phyloP scores from a whole-genome alignment of 1,139 yeast genomes.

The Taiozyma sp. region DNA sequence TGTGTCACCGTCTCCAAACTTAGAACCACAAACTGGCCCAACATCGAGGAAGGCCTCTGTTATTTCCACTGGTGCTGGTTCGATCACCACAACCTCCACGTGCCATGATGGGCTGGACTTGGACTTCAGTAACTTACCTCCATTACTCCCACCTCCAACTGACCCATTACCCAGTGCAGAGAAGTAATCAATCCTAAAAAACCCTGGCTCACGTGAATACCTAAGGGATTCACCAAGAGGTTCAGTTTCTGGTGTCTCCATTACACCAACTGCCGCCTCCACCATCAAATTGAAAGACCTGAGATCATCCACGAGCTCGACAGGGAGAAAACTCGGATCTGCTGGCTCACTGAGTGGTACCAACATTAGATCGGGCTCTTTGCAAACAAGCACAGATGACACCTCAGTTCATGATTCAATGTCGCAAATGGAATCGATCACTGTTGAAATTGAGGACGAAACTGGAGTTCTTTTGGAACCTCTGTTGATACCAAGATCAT shows the following conservation, averaged over 20 bases:
- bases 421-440: conserved; percentile 12
- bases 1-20: conserved; percentile 1
- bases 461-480: conserved; percentile 40
- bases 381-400: conserved; percentile 9
- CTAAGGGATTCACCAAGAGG: conserved; percentile 48
- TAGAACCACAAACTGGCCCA: conserved; percentile 12
- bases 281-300: conserved; percentile 17
- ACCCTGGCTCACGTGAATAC: conserved; percentile 34
- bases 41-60: conserved; percentile 30
- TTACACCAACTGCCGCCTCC: conserved; percentile 5
- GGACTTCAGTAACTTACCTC: conserved; percentile 40
- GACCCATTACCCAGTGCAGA: conserved; percentile 40
- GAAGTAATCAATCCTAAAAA: conserved; percentile 16
- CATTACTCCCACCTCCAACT: conserved; percentile 49
- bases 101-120: conserved; percentile 5
- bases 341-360: conserved; percentile 4
- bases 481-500: conserved; percentile 56
- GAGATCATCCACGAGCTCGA: conserved; percentile 13
- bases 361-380: conserved; percentile 17
- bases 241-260: conserved; percentile 27
- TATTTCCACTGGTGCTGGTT: conserved; percentile 27
- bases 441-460: conserved; percentile 12
- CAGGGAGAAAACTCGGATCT: conserved; percentile 10
- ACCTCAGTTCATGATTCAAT: conserved; percentile 9
- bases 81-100: conserved; percentile 21